phyloP scores from a whole-genome alignment of 2,329 filamentous ascomycete genomes.

The Penicillium sp. region DNA sequence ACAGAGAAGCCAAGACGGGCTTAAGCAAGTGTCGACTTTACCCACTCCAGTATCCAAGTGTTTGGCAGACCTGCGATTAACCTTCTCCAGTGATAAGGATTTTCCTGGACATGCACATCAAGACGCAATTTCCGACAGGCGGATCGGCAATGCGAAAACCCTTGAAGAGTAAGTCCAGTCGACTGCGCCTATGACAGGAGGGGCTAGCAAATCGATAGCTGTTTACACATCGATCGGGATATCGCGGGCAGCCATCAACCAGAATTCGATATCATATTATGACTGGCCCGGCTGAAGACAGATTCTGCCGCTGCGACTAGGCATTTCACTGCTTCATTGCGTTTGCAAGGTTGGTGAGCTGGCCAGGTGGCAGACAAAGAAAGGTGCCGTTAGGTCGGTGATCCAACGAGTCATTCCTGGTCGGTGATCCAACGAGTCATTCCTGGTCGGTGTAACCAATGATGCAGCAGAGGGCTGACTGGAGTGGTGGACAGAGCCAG shows the following conservation, averaged over 20 bases:
- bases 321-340: not conserved
- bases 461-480: not conserved
- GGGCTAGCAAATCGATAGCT: not conserved
- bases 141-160: conserved; percentile 2
- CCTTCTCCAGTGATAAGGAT: not conserved
- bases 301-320: not conserved
- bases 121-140: conserved; percentile 3
- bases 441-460: conserved; percentile 14
- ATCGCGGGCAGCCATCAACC: not conserved
- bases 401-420: not conserved
- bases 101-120: not conserved
- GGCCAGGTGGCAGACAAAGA: conserved; percentile 3
- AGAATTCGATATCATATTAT: not conserved
- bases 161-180: not conserved
- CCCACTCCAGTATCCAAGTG: not conserved
- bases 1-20: not conserved
- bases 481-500: not conserved
- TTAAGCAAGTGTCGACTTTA: not conserved
- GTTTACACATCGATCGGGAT: not conserved
- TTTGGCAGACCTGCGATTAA: not conserved
- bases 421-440: conserved; percentile 2
- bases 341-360: not conserved
- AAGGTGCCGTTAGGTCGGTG: not conserved
- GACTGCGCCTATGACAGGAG: not conserved
- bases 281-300: conserved; percentile 15